Evolutionary conservation across 2,329 filamentous ascomycete species (phyloP).

Genomic region (Aspergillus uvarum): DNA sequence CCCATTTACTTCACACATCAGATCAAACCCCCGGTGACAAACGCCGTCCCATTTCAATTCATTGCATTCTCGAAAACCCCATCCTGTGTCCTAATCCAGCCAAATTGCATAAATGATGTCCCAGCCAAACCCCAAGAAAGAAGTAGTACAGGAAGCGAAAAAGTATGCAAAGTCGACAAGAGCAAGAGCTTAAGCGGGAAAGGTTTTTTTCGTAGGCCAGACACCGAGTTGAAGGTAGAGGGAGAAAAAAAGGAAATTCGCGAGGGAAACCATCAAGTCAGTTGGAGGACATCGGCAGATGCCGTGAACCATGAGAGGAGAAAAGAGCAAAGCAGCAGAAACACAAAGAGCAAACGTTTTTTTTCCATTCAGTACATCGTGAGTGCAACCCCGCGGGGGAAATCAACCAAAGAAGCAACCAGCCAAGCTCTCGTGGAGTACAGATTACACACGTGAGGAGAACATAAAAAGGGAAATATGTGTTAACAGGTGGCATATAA

Average conservation of each 20-base stretch:
- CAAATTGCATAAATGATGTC: constrained; percentile 23
- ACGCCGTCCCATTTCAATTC: constrained; percentile 23
- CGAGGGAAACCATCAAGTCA: constrained; percentile 20
- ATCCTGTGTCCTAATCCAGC: constrained; percentile 23
- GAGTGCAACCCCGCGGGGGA: constrained; percentile 29
- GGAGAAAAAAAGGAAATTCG: constrained; percentile 21
- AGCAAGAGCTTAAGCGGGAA: constrained; percentile 16
- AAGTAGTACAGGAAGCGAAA: constrained; percentile 26
- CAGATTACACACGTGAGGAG: constrained; percentile 42
- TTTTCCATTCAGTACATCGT: constrained; percentile 39
- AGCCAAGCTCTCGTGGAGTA: constrained; percentile 42
- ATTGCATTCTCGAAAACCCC: constrained; percentile 21
- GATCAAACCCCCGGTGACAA: constrained; percentile 5
- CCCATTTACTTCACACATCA: not conserved
- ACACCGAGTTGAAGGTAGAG: constrained; percentile 20
- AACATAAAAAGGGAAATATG: constrained; percentile 19
- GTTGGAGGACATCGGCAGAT: constrained; percentile 20
- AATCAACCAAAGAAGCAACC: constrained; percentile 27
- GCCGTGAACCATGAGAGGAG: constrained; percentile 20
- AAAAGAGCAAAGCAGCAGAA: constrained; percentile 18
- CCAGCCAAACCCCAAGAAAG: constrained; percentile 26
- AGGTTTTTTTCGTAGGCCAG: constrained; percentile 18
- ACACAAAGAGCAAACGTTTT: constrained; percentile 27
- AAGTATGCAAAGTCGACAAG: constrained; percentile 25
- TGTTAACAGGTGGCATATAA: constrained; percentile 18